Evolutionary conservation across 805 yeast genomes (phyloP).

Genomic region (Blastobotrys attinorum): DNA sequence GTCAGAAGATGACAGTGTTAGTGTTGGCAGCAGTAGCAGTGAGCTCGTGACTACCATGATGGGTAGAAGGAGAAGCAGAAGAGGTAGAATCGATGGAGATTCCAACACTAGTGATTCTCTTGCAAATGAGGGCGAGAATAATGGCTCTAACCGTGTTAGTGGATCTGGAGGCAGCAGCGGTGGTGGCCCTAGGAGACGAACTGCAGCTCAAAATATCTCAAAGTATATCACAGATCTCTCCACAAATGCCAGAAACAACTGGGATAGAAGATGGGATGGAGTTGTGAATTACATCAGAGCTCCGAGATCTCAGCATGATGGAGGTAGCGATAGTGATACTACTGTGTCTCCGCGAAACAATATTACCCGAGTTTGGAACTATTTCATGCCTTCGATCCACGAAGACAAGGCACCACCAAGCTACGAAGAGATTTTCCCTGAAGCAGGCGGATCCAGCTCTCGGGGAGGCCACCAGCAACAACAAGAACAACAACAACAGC

Average conservation of each 20-base stretch:
- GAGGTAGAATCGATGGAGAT: neutral
- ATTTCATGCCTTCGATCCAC: constrained; percentile 9
- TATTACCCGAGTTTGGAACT: constrained; percentile 2
- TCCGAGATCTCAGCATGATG: constrained; percentile 1
- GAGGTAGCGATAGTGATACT: constrained; percentile 12
- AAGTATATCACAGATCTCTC: constrained; percentile 13
- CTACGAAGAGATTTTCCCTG: constrained; percentile 23
- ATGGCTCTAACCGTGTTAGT: neutral
- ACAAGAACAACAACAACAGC: neutral
- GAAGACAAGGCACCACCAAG: constrained; percentile 17
- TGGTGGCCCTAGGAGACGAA: neutral
- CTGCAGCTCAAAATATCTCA: constrained; percentile 15
- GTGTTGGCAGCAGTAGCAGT: no score
- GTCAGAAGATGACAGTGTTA: neutral
- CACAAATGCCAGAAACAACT: constrained; percentile 14
- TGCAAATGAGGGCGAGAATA: neutral
- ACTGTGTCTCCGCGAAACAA: constrained; percentile 9
- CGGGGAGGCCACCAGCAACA: constrained; percentile 3
- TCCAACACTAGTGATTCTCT: neutral
- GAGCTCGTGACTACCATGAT: neutral
- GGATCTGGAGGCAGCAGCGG: no score
- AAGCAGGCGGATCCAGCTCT: neutral
- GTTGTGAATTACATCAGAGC: constrained; percentile 12
- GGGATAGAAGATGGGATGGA: constrained; percentile 18
- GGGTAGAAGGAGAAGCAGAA: no score